Base-by-base conservation (phyloP, 1,284 basidiomycete genomes). In the Volvariella volvacea region DNA sequence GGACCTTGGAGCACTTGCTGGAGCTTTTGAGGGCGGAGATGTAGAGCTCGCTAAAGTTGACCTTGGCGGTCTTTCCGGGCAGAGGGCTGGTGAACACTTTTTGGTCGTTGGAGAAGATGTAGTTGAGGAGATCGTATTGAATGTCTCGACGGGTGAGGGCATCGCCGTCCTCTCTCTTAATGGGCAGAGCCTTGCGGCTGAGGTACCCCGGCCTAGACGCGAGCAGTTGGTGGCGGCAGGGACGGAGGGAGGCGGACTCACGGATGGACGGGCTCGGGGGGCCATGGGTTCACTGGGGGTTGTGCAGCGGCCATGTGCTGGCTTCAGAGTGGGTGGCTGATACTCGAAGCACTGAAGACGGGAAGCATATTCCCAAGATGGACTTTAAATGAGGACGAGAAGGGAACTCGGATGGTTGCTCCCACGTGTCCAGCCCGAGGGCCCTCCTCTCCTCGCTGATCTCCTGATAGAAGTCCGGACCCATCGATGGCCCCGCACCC, bases 11-110 rank as follows among this genome's bases (percentile, higher is more conserved):
- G 62, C 88, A 92, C 66, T 86, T 88, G 52, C 71, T 76, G 21
- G 87, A 89, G 60, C 82, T 79, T 60, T 86, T 78, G 48, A 93
- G 61, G 10, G 87, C 78, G 56, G 86, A 83, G 49, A 91, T 74
- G 63, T 93, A 95, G 50, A 94, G 75, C 60, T 92, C 87, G 51
- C 81, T 76, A 60, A 95, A 94, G 43, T 80, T 80, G 61, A 87
- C 71, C 58, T 73, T 80, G 39, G 67, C 42, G 22, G 50, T 42
- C 43, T 67, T 71, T 47, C 68, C 69, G 42, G 70, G 67, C 3
- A 63, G 60, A 49, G 74, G 74, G 48, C 68, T 78, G 36, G 87
- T 90, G 65, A 94, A 94, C 47, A 83, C 85, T 32, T 73, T 64
- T 10, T 71, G 70, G 21, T 67, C 66, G 61, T 92, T 79, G 48